Conservation (phyloP, 305 asterid species). For the Fraxinus paxiana region DNA sequence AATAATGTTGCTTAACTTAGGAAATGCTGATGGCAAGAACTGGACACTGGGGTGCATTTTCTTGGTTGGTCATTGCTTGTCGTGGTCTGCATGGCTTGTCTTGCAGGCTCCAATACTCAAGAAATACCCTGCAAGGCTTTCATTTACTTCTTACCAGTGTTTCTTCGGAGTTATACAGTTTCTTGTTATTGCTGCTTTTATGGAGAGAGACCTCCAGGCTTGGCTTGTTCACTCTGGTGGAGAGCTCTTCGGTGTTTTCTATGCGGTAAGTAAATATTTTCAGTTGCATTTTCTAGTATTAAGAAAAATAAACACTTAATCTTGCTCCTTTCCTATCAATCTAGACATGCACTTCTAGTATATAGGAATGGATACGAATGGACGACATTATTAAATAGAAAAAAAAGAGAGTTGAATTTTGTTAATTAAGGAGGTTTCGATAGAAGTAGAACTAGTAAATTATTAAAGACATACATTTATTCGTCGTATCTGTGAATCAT, state of each 20-base stretch:
- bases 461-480: too few relatives aligned
- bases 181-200: background rate
- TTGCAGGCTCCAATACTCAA: background rate
- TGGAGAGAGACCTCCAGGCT: background rate
- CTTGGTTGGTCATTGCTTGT: background rate
- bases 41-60: background rate
- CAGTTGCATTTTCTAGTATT: background rate
- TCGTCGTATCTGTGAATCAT: too few relatives aligned
- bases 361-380: too few relatives aligned
- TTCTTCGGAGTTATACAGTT: background rate
- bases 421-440: too few relatives aligned
- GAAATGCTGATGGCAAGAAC: background rate
- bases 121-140: background rate
- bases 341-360: too few relatives aligned
- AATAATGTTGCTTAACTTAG: background rate
- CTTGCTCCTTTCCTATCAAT: background rate
- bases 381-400: too few relatives aligned
- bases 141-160: background rate
- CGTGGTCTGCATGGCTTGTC: background rate
- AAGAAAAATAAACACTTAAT: background rate
- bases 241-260: conserved; percentile 89
- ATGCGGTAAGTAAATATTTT: conserved; percentile 51
- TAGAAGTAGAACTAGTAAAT: too few relatives aligned
- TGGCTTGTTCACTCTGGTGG: conserved; percentile 86
- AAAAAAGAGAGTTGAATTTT: too few relatives aligned